Percentiles rank a stretch among this genome's conserved stretches.
These are phyloP conservation scores for Tricholoma furcatifolium DNA, from an alignment of 768 basidiomycete species.

Conservation along the genomic window DNA sequence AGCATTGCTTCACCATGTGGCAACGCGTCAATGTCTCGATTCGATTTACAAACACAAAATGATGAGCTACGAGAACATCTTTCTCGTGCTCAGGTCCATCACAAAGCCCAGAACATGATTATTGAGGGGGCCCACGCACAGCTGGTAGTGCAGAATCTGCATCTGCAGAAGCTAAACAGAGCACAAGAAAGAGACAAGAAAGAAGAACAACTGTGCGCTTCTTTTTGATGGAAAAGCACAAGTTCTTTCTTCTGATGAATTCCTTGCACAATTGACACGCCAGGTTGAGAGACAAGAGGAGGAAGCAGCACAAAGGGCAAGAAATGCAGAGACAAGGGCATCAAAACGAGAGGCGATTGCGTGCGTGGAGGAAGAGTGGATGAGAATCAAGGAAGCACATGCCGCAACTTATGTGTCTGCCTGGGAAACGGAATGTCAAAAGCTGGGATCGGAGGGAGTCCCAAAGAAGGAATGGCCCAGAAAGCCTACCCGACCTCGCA, in stretches of 20 bases:
- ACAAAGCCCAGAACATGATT: not conserved
- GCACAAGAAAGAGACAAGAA: not conserved
- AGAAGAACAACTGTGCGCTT: not conserved
- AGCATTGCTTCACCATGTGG: not conserved
- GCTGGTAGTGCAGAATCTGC: not conserved
- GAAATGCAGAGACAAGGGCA: not conserved
- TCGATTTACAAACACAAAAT: not conserved
- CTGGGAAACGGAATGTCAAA: slow-evolving; percentile 16
- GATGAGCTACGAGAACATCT: not conserved
- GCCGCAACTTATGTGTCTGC: slow-evolving; percentile 5
- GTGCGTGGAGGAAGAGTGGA: slow-evolving; percentile 14
- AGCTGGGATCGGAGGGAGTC: slow-evolving; percentile 7
- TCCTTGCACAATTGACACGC: not conserved
- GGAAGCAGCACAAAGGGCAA: not conserved
- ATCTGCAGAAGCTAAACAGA: not conserved
- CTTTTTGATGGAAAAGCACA: not conserved
- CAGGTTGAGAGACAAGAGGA: not conserved
- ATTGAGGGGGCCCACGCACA: not conserved
- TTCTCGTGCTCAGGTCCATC: not conserved
- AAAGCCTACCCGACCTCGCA: slow-evolving; percentile 14
- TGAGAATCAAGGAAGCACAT: slow-evolving; percentile 13
- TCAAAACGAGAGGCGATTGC: slow-evolving; percentile 7
- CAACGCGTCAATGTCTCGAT: not conserved
- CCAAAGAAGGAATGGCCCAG: slow-evolving; percentile 17
- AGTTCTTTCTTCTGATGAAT: not conserved